These are phyloP conservation scores for Leucogyrophana mollusca DNA, from an alignment of 768 basidiomycete species.

Conservation along the genomic window DNA sequence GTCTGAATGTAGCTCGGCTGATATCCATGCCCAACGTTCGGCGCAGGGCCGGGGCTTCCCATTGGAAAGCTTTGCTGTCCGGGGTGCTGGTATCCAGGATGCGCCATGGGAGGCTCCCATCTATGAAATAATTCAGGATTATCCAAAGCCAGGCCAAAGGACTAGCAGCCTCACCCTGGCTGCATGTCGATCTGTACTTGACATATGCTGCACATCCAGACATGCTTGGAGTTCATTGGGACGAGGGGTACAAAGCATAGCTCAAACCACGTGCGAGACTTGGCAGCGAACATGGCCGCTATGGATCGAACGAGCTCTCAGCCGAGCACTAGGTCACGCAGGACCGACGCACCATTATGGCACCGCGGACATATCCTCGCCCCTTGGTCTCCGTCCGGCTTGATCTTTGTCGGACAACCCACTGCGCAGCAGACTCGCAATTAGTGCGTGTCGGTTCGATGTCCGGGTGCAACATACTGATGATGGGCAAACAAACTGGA, in stretches of 20 bases:
- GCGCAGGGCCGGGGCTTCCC: conserved; percentile 14
- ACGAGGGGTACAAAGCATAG: conserved; percentile 72
- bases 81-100: conserved; percentile 40
- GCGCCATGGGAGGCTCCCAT: conserved; percentile 34
- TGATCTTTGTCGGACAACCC: conserved; percentile 62
- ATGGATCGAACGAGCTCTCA: neutral
- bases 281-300: conserved; percentile 64
- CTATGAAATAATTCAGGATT: conserved; percentile 13
- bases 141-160: neutral
- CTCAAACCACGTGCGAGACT: conserved; percentile 72
- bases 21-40: conserved; percentile 18
- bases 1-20: conserved; percentile 25
- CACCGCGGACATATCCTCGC: conserved; percentile 68
- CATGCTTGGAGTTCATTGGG: conserved; percentile 56
- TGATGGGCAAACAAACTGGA: conserved; percentile 52
- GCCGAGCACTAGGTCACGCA: neutral
- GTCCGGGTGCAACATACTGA: conserved; percentile 34
- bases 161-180: conserved; percentile 40
- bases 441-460: conserved; percentile 9
- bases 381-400: conserved; percentile 50
- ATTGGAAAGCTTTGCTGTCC: conserved; percentile 10
- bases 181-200: conserved; percentile 57
- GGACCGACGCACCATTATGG: conserved; percentile 58
- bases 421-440: conserved; percentile 38
- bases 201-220: conserved; percentile 75